Evolutionary conservation across 345 rosid genomes (phyloP), one percentile per base, ranked within the genome.

Genomic region (Abelmoschus esculentus): DNA sequence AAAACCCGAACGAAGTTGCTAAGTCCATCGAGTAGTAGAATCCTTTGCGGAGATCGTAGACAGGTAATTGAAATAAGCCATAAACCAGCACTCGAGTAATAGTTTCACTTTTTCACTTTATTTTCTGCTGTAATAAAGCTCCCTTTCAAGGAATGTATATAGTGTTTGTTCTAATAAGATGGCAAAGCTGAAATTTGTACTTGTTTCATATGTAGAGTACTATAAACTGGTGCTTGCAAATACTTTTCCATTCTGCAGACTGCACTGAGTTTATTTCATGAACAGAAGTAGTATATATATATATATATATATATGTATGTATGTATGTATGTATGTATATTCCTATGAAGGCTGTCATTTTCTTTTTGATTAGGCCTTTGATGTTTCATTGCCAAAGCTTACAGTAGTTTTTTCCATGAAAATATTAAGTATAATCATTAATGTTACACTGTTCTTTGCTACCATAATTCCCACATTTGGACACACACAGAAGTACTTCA

Each of bases 141-240:
- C 62, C 79, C 47, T 32, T 49, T 50, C 70, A 40, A 70, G 38
- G 70, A 29, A n/a, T 85, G 86, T 83, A 81, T 26, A 81, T 81
- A 76, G 67, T 74, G 73, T 73, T 68, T 79, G 77, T 68, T 68
- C 66, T 81, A 53, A 83, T 81, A 83, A 81, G 61, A 66, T 62
- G 62, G 29, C 47, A 70, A 46, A 66, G 75, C 56, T 31, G 65
- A 77, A 74, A 66, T 58, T 26, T 76, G n/a, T n/a, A n/a, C n/a
- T n/a, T n/a, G n/a, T n/a, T n/a, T n/a, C 68, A 73, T 57, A 50
- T 61, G 34, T 55, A 28, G 73, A 6, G 47, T 63, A n/a, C n/a
- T n/a, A 13, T 67, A 29, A 66, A 47, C 28, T n/a, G 22, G 19
- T 52, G 58, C n/a, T 53, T 53, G 58, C 28, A 53, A 18, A 53